Conservation (phyloP, 345 rosid genomes). For the Salix udensis region DNA sequence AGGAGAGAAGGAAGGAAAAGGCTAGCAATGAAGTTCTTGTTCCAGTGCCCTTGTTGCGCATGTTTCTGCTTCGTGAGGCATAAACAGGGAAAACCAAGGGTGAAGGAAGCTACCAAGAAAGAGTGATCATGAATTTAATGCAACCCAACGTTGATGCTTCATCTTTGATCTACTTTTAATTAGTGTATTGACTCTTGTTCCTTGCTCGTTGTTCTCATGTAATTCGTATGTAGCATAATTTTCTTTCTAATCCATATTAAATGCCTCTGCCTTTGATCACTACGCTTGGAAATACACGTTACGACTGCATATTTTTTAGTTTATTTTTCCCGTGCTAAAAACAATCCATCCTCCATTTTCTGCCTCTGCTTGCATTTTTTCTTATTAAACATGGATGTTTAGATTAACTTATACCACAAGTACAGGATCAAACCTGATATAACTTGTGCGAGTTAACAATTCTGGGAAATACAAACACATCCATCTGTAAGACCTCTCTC, state of each 20-base stretch:
- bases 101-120: constrained; percentile 37
- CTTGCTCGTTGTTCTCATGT: not conserved
- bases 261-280: not conserved
- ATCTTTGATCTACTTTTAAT: not conserved
- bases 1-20: constrained; percentile 15
- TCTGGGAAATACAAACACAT: too few relatives aligned
- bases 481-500: too few relatives aligned
- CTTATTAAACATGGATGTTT: too few relatives aligned
- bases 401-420: too few relatives aligned
- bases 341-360: not conserved
- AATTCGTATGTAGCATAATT: not conserved
- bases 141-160: not conserved
- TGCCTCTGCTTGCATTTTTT: not conserved
- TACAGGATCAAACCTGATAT: too few relatives aligned
- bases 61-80: constrained; percentile 91
- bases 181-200: not conserved
- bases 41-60: constrained; percentile 80
- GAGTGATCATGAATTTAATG: not conserved
- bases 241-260: not conserved
- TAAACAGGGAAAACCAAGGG: constrained; percentile 54
- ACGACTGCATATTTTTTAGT: not conserved
- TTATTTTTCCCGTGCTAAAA: not conserved
- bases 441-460: not conserved
- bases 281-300: not conserved
- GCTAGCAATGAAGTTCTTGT: constrained; percentile 73